These are phyloP conservation scores for Fusarium concolor DNA, from an alignment of 2,329 filamentous ascomycete species.

Conservation along the genomic window DNA sequence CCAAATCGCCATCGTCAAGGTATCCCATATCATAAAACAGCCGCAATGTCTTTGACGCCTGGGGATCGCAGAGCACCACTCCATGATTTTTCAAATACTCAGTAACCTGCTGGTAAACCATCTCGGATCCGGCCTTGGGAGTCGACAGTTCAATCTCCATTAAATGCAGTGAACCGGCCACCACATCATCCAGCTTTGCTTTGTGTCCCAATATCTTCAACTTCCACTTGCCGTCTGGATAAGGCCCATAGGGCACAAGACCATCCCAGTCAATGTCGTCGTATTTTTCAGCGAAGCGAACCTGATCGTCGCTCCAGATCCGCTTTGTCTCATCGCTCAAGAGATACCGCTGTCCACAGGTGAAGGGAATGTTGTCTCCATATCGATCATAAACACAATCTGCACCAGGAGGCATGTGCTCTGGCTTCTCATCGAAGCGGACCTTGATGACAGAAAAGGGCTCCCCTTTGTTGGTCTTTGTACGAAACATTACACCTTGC, in stretches of 20 bases:
- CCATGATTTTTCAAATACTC: constrained; percentile 18
- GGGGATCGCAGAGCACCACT: constrained; percentile 33
- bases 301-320: constrained; percentile 38
- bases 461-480: constrained; percentile 35
- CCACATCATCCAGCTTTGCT: constrained; percentile 39
- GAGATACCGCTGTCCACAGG: constrained; percentile 26
- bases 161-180: constrained; percentile 29
- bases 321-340: constrained; percentile 1
- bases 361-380: constrained; percentile 27
- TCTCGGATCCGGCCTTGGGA: constrained; percentile 17
- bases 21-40: constrained; percentile 33
- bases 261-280: constrained; percentile 35
- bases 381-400: constrained; percentile 42
- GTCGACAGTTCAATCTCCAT: constrained; percentile 41
- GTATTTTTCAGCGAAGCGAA: constrained; percentile 36
- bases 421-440: constrained; percentile 24
- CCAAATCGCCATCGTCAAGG: not conserved
- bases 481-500: constrained; percentile 39
- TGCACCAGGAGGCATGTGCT: not conserved
- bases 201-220: constrained; percentile 29
- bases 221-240: constrained; percentile 39
- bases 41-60: constrained; percentile 35
- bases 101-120: constrained; percentile 18
- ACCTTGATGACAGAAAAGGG: constrained; percentile 37
- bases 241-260: constrained; percentile 33